phyloP scores from a whole-genome alignment of 2,329 filamentous ascomycete genomes.

The Niveomyces coronatus region DNA sequence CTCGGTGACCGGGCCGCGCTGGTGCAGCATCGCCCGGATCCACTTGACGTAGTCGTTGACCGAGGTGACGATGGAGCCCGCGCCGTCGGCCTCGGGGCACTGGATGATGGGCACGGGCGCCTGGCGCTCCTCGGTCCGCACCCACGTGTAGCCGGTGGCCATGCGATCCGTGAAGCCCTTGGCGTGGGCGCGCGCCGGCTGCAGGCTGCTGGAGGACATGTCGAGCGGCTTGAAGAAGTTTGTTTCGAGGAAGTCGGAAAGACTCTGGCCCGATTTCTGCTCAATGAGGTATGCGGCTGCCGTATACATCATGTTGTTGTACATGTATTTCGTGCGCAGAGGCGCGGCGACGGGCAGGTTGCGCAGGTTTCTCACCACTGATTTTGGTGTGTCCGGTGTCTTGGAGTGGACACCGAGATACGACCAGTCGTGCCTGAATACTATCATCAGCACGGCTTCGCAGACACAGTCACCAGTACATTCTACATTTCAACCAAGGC shows the following conservation, averaged over 20 bases:
- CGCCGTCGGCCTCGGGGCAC: slow-evolving; percentile 19
- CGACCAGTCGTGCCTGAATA: slow-evolving; percentile 18
- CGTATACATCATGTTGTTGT: slow-evolving; percentile 22
- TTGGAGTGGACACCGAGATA: slow-evolving; percentile 14
- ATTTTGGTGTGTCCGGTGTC: slow-evolving; percentile 14
- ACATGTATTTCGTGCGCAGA: slow-evolving; percentile 15
- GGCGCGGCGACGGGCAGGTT: slow-evolving; percentile 17
- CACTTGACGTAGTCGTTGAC: slow-evolving; percentile 21
- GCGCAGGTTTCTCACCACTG: slow-evolving; percentile 18
- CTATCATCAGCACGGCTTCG: no score
- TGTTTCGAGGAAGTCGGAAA: slow-evolving; percentile 15
- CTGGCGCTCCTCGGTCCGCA: slow-evolving; percentile 6
- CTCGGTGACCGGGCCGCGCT: slow-evolving; percentile 15
- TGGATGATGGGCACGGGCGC: slow-evolving; percentile 7
- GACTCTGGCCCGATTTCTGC: slow-evolving; percentile 10
- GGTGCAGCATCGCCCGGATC: slow-evolving; percentile 18
- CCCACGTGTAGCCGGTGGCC: slow-evolving; percentile 14
- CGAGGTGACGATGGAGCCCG: slow-evolving; percentile 19
- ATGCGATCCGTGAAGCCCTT: slow-evolving; percentile 15
- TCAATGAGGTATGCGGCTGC: slow-evolving; percentile 18
- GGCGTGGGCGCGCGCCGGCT: slow-evolving; percentile 11
- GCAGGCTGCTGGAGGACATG: slow-evolving; percentile 18
- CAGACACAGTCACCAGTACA: no score
- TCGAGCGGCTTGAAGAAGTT: slow-evolving; percentile 17
- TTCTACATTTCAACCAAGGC: no score